These are phyloP conservation scores for Colletotrichum truncatum DNA, from an alignment of 2,329 filamentous ascomycete species.

Conservation along the genomic window DNA sequence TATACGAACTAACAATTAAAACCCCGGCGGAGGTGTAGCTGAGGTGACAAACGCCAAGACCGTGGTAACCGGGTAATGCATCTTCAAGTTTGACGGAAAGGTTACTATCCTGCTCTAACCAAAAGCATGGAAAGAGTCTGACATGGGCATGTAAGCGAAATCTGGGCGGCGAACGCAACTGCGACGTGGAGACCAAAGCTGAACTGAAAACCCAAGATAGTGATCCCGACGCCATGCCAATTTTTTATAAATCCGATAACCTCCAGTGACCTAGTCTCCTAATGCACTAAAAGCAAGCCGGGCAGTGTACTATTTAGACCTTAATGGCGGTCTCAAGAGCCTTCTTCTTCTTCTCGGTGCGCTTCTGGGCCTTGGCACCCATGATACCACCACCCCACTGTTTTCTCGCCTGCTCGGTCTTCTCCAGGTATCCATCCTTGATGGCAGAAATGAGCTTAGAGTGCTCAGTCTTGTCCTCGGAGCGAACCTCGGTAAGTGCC, in stretches of 20 bases:
- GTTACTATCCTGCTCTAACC: background rate
- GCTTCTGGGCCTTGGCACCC: slow-evolving; percentile 89
- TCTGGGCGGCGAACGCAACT: background rate
- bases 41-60: too few species aligned
- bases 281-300: slow-evolving; percentile 33
- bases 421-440: slow-evolving; percentile 98
- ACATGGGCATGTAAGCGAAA: background rate
- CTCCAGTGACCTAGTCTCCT: slow-evolving; percentile 30
- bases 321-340: slow-evolving; percentile 94
- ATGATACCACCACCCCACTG: slow-evolving; percentile 99
- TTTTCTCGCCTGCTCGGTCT: slow-evolving; percentile 89
- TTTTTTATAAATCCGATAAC: slow-evolving; percentile 29
- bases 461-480: slow-evolving; percentile 98
- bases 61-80: background rate
- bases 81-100: background rate
- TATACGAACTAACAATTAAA: too few species aligned
- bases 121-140: background rate
- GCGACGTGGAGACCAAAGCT: background rate
- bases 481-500: slow-evolving; percentile 94
- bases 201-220: slow-evolving; percentile 25
- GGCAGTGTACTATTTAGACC: slow-evolving; percentile 74
- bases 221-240: slow-evolving; percentile 31
- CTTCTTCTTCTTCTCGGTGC: slow-evolving; percentile 88
- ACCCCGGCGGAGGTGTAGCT: too few species aligned
- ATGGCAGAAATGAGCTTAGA: slow-evolving; percentile 95